phyloP scores from a whole-genome alignment of 2,329 filamentous ascomycete species.

The Elsinoe fawcettii region DNA sequence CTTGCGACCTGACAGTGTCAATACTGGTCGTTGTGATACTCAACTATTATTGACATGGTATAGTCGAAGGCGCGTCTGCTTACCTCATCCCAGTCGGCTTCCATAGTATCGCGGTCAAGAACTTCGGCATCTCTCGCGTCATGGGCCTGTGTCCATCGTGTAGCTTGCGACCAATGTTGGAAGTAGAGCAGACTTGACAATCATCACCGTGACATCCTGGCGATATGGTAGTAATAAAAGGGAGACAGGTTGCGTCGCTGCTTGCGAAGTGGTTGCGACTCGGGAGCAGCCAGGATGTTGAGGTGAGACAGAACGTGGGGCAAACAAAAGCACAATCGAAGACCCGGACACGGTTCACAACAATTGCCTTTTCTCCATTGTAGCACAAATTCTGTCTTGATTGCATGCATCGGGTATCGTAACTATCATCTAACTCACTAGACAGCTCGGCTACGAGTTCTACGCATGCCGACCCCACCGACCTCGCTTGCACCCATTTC shows the following conservation, averaged over 20 bases:
- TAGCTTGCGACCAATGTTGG: too few species aligned
- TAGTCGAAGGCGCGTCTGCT: conserved; percentile 1
- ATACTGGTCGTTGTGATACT: conserved; percentile 3
- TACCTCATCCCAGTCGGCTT: conserved; percentile 47
- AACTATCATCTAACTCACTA: not conserved
- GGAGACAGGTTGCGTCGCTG: not conserved
- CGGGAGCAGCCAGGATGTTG: conserved; percentile 2
- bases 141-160: not conserved
- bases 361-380: not conserved
- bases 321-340: not conserved
- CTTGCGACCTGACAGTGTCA: conserved; percentile 58
- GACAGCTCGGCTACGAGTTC: conserved; percentile 14
- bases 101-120: conserved; percentile 31
- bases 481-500: conserved; percentile 20
- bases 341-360: not conserved
- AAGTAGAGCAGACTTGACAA: not conserved
- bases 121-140: not conserved
- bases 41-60: not conserved
- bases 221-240: not conserved
- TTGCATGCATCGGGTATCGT: not conserved
- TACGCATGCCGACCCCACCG: conserved; percentile 19
- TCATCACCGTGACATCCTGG: not conserved
- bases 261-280: not conserved
- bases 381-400: not conserved
- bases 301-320: conserved; percentile 12